phyloP scores from a whole-genome alignment of 208 protist species.

The Leishmania braziliensis region DNA sequence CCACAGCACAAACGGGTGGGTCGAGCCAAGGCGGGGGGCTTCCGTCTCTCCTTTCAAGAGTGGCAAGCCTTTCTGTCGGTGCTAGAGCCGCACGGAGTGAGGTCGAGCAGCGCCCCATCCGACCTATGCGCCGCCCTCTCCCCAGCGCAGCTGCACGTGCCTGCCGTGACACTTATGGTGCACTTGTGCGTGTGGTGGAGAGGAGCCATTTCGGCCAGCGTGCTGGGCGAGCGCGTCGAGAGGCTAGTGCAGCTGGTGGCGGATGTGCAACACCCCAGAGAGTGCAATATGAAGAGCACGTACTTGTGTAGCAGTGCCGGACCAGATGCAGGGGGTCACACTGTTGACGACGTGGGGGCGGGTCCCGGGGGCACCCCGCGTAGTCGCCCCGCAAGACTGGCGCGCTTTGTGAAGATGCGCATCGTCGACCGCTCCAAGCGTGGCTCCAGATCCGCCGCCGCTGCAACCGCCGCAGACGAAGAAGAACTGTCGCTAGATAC shows the following conservation, averaged over 20 bases:
- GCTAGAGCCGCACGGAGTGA: slow-evolving; percentile 27
- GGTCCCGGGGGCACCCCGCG: background rate
- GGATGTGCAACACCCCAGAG: background rate
- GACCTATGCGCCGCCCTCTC: slow-evolving; percentile 38
- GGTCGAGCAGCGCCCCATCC: slow-evolving; percentile 37
- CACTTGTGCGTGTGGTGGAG: slow-evolving; percentile 66
- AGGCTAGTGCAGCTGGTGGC: slow-evolving; percentile 29
- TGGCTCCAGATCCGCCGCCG: background rate
- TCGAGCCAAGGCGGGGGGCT: slow-evolving; percentile 23
- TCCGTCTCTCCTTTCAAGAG: slow-evolving; percentile 67
- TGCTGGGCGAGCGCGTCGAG: slow-evolving; percentile 38
- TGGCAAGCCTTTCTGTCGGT: slow-evolving; percentile 73
- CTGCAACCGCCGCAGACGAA: background rate
- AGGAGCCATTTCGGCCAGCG: slow-evolving; percentile 28
- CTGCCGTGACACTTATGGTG: slow-evolving; percentile 62
- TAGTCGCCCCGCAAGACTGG: slow-evolving; percentile 18
- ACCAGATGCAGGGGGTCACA: background rate
- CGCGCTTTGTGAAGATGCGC: slow-evolving; percentile 17
- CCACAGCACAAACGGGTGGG: background rate
- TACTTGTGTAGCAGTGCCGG: background rate
- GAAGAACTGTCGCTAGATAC: slow-evolving; percentile 24
- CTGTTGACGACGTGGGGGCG: background rate
- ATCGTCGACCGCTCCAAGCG: slow-evolving; percentile 6
- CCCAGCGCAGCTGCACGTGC: slow-evolving; percentile 40
- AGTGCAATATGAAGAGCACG: background rate